Evolutionary conservation across 164 flowering plant genomes (phyloP), one percentile per base, ranked within the genome.

Genomic region (Piper longum): DNA sequence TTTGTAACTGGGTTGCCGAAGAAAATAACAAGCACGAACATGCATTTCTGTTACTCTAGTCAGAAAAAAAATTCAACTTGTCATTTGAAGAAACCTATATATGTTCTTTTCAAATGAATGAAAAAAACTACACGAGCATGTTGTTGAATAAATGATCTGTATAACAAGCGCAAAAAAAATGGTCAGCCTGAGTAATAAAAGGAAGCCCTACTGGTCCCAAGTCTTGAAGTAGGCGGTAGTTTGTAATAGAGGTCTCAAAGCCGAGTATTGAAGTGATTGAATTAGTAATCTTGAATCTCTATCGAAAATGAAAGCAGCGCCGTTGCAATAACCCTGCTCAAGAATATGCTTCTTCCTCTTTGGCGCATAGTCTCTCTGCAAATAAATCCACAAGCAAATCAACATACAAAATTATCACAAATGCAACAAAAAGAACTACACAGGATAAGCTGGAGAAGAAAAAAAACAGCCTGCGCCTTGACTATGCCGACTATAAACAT

Each of bases 301-400:
- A 12, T 9, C n/a, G 3, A 60, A 60, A 11, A 42, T 3, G 14
- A 41, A 48, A 8, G 62, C n/a, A 41, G 56, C 57, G 40, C 36
- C 61, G 18, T 18, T 58, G 18, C 43, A 12, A 56, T 9, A 4
- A 16, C 44, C 16, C 16, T 41, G 7, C 12, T 48, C 19, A 43
- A 45, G 60, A 59, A 61, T 60, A 69, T 9, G 59, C 42, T 56
- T 70, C 69, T 19, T 72, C 70, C 26, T 79, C 83, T 70, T 77
- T 82, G 5, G 78, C 66, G 71, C 86, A 85, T 68, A 80, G 55
- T 26, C 89, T 80, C 75, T 85, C 89, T 85, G 81, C 66, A 65
- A 70, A 59, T 26, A 45, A 44, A 39, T 70, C 62, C 16, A 65
- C 1, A 2, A 43, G 42, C 54, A 60, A 63, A 41, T 51, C 11